phyloP scores from a whole-genome alignment of 139 green algal species.

The Closterium sp. region DNA sequence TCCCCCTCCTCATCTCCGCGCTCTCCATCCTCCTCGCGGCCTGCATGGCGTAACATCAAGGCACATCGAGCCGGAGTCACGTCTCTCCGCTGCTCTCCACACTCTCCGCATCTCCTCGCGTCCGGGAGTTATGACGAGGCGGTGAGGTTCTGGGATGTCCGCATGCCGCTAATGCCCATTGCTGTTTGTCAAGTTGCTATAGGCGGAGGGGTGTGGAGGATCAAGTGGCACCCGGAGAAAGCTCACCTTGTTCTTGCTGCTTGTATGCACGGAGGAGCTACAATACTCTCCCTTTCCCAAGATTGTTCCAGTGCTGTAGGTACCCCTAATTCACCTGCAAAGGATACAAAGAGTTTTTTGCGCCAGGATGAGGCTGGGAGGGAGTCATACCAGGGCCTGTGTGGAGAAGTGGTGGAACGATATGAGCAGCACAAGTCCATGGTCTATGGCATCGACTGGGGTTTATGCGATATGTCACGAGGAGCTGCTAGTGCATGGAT shows the following conservation, averaged over 20 bases:
- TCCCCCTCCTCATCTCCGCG: not conserved
- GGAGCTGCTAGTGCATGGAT: not conserved
- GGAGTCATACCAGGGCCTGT: not conserved
- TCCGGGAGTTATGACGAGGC: not conserved
- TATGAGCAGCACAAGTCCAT: not conserved
- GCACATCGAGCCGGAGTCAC: not conserved
- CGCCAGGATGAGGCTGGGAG: not conserved
- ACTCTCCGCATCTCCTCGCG: not conserved
- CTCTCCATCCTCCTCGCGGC: not conserved
- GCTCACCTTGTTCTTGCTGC: constrained; percentile 20
- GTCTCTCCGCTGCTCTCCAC: not conserved
- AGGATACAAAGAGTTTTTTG: not conserved
- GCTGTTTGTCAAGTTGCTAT: not conserved
- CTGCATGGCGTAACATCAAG: not conserved
- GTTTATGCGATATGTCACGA: not conserved
- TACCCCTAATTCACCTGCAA: not conserved
- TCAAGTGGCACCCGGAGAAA: constrained; percentile 37
- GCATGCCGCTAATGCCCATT: not conserved
- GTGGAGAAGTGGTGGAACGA: not conserved
- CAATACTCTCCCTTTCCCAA: not conserved
- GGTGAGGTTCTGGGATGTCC: not conserved
- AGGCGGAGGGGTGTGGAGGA: constrained; percentile 45
- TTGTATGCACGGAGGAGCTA: constrained; percentile 37
- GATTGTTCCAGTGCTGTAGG: not conserved
- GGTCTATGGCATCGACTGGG: not conserved